phyloP scores from a whole-genome alignment of 805 yeast genomes.

The Lipomyces sp. region DNA sequence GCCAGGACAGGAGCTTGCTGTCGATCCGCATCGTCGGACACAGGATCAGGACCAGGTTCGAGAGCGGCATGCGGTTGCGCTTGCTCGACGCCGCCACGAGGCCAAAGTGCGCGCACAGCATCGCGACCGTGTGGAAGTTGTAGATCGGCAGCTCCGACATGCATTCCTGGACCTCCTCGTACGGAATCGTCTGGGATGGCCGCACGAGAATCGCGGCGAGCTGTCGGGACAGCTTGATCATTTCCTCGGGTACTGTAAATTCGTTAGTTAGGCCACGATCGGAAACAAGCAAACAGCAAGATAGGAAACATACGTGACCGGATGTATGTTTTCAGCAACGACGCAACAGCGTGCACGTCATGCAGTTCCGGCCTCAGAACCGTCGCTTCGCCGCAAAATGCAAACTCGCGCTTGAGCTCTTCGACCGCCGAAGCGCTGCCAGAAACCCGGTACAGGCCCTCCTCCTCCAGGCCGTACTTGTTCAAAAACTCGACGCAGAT shows the following conservation, averaged over 20 bases:
- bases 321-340: slow-evolving; percentile 34
- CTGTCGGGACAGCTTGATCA: slow-evolving; percentile 22
- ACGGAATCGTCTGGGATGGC: slow-evolving; percentile 16
- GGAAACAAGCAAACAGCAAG: neutral
- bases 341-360: slow-evolving; percentile 36
- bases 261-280: neutral
- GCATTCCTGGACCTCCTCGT: slow-evolving; percentile 20
- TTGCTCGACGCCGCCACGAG: slow-evolving; percentile 25
- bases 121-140: slow-evolving; percentile 33
- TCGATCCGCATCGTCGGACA: slow-evolving; percentile 37
- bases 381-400: slow-evolving; percentile 21
- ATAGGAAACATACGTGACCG: slow-evolving; percentile 24
- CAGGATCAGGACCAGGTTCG: slow-evolving; percentile 34
- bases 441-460: slow-evolving; percentile 36
- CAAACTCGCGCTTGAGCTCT: slow-evolving; percentile 28
- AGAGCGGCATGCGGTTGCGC: slow-evolving; percentile 34
- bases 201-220: neutral
- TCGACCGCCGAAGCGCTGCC: slow-evolving; percentile 33
- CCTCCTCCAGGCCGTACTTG: slow-evolving; percentile 33
- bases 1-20: slow-evolving; percentile 29
- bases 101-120: slow-evolving; percentile 33
- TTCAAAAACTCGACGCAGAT: slow-evolving; percentile 30
- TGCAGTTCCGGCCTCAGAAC: slow-evolving; percentile 27
- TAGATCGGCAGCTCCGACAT: slow-evolving; percentile 23
- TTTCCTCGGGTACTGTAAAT: slow-evolving; percentile 31